Evolutionary conservation across 208 protist genomes (phyloP), one percentile per base, ranked within the genome.

Genomic region (Herpetomonas samuelpessoai): DNA sequence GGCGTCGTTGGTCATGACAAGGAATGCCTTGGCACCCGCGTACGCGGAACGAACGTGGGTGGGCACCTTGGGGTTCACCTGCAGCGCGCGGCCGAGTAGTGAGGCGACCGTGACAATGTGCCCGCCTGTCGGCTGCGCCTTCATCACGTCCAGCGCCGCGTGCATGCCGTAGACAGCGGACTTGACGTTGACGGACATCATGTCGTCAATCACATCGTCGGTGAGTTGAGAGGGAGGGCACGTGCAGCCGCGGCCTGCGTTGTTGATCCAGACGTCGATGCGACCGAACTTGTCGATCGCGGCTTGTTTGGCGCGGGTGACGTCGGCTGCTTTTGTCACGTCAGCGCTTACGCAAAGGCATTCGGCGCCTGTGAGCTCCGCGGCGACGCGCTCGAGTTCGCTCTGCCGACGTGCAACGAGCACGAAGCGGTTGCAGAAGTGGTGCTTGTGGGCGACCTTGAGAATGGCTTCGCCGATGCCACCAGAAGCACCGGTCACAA

Each of bases 221-320:
- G 25, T 45, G n/a, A 56, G 48, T 35, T 57, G 6, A 1, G 47
- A 52, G 28, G 59, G 47, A 4, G 24, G 2, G 9, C 47, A 7
- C 4, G 46, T 65, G 59, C 45, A 44, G 30, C 59, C 59, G 22
- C 24, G 27, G 31, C 59, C 59, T 12, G 59, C 59, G 59, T 56
- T 57, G 49, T 65, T 65, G 21, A 65, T 30, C 59, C 59, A 65
- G 35, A 65, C 49, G 29, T 65, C 59, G 19, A 65, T 47, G 24
- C 48, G 46, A 6, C 59, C 59, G 24, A 65, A 65, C 2, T 18
- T n/a, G 41, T 65, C 28, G 12, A 65, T 29, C 59, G 59, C 59
- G 16, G 7, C 30, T 29, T 54, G 22, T 4, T 14, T 24, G 28
- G 31, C 59, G 16, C 29, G 21, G 3, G 46, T 25, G 14, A 65